Base-by-base conservation (phyloP, 129 eudicot genomes). In the Artemisia annua region DNA sequence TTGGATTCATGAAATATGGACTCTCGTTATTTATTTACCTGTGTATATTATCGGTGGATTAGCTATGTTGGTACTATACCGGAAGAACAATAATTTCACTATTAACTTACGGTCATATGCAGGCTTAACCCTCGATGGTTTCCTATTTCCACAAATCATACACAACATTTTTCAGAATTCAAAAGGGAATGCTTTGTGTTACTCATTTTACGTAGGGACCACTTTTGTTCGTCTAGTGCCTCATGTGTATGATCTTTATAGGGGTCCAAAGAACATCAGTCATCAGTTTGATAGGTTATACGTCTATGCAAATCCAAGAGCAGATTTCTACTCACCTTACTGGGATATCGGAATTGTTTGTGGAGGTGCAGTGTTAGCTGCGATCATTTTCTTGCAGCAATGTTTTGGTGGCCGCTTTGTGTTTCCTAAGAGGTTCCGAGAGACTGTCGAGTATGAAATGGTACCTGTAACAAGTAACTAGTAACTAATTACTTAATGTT, bases 61-160 rank as follows among this genome's bases (percentile, higher is more conserved):
- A 28, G 35, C 82, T 46, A 70, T 82, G 69, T 80, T 78, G 48
- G 44, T 87, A 20, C 68, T 83, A 67, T 76, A 82, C 65, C 17
- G 63, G 77, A 83, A 39, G 60, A 83, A 81, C 81, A 77, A 69
- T 14, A 48, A 35, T 17, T 16, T 50, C 69, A 43, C 49, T 19
- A 64, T 39, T 15, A 78, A 82, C 64, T 48, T 93, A 20, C 77
- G 81, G 80, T 85, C 98, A 3, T 93, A 80, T 61, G 86, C 84
- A 7, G 96, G 98, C 28, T 74, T 93, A 63, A 63, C 81, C 7
- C 84, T 89, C 20, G 98, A 93, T 39, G 86, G 88, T 9, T 89
- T 89, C 66, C 89, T 89, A 11, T 43, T 89, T 48, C 97, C 98
- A 11, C 98, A 93, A 79, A 66, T 93, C 60, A 19, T 87, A 19